Evolutionary conservation across 805 yeast species (phyloP).

Genomic region (Saccharomycopsis babjevae): DNA sequence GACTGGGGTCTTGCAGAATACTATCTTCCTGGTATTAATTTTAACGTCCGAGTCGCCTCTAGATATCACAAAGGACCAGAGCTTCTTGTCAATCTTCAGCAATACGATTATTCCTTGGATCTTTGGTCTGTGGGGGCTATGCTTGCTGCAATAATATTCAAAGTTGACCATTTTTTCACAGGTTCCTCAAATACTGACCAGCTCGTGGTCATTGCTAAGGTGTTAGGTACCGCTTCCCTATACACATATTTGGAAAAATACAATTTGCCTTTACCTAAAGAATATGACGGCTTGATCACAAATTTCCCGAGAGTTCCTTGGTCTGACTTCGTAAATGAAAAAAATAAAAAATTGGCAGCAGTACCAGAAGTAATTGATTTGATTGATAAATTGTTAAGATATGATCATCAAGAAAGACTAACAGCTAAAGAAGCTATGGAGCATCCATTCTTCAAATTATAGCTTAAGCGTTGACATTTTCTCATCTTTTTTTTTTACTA

Average conservation of each 20-base stretch:
- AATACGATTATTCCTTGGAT: constrained; percentile 86
- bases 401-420: constrained; percentile 81
- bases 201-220: constrained; percentile 77
- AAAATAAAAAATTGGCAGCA: constrained; percentile 57
- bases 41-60: constrained; percentile 89
- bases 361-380: constrained; percentile 64
- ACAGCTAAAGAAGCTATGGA: constrained; percentile 85
- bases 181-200: constrained; percentile 90
- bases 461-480: no score
- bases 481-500: no score
- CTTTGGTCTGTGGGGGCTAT: constrained; percentile 93
- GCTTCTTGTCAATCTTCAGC: constrained; percentile 70
- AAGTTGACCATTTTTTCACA: constrained; percentile 85
- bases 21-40: constrained; percentile 81
- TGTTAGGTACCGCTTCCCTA: constrained; percentile 77
- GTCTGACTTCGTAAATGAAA: constrained; percentile 61
- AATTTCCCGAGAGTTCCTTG: constrained; percentile 79
- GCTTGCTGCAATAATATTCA: constrained; percentile 82
- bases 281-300: constrained; percentile 63
- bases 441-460: constrained; percentile 36
- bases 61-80: constrained; percentile 93
- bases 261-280: constrained; percentile 57
- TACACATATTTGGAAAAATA: constrained; percentile 61
- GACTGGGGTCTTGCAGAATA: constrained; percentile 97
- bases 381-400: constrained; percentile 66